Evolutionary conservation across 352 stramenopile species (phyloP).

Genomic region (Peronospora belbahrii): DNA sequence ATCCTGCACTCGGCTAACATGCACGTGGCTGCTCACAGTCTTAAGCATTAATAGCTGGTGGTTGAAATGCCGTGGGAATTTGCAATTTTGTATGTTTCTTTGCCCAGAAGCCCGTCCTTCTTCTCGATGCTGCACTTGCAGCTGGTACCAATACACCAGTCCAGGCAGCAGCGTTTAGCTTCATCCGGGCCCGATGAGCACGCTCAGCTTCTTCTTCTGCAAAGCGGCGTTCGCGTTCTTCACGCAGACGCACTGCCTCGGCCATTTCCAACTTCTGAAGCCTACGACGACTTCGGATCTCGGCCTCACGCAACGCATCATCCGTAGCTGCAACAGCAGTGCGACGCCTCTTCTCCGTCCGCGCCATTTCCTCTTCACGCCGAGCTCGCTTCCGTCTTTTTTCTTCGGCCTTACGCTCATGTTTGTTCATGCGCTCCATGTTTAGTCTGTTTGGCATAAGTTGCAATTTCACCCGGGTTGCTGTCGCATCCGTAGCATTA

Average conservation of each 20-base stretch:
- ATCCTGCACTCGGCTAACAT: neutral
- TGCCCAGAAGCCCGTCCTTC: slow-evolving; percentile 41
- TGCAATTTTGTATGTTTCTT: slow-evolving; percentile 54
- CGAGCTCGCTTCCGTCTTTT: slow-evolving; percentile 65
- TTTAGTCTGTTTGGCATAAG: slow-evolving; percentile 53
- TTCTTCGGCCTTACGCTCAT: slow-evolving; percentile 80
- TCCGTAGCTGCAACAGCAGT: slow-evolving; percentile 73
- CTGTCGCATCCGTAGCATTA: slow-evolving; percentile 22
- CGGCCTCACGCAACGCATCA: slow-evolving; percentile 72
- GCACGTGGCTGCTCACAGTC: slow-evolving; percentile 5
- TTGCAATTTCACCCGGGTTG: slow-evolving; percentile 54
- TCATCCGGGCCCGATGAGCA: slow-evolving; percentile 41
- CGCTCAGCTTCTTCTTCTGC: slow-evolving; percentile 45
- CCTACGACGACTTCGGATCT: slow-evolving; percentile 57
- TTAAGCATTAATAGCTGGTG: slow-evolving; percentile 32
- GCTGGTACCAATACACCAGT: slow-evolving; percentile 37
- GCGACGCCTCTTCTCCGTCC: slow-evolving; percentile 63
- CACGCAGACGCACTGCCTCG: slow-evolving; percentile 44
- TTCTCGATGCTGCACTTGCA: slow-evolving; percentile 7
- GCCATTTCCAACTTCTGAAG: slow-evolving; percentile 65
- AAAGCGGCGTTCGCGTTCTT: slow-evolving; percentile 50
- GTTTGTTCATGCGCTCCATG: slow-evolving; percentile 76
- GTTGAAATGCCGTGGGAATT: slow-evolving; percentile 37
- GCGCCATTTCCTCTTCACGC: slow-evolving; percentile 71
- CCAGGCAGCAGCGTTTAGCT: slow-evolving; percentile 53